Percentiles rank a stretch among this genome's conserved stretches.
Evolutionary conservation across 352 stramenopile species (phyloP).

Genomic region (Phytopythium oedochilum): DNA sequence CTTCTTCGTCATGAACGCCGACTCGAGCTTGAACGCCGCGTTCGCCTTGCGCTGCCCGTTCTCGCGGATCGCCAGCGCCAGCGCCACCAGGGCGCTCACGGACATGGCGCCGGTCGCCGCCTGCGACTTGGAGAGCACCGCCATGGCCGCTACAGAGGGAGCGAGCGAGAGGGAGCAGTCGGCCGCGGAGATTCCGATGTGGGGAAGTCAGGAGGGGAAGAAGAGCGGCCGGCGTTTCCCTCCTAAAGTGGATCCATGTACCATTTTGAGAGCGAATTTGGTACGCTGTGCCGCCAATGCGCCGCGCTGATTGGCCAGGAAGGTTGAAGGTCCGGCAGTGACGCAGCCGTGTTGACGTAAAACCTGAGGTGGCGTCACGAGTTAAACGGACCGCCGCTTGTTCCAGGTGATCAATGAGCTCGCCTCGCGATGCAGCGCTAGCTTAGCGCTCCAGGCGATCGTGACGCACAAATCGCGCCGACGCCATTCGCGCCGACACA

Average conservation of each 20-base stretch:
- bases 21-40: constrained; percentile 40
- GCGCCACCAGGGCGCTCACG: constrained; percentile 35
- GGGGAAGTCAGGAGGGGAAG: neutral
- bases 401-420: no score
- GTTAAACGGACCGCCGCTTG: no score
- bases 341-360: constrained; percentile 9
- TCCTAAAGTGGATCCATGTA: constrained; percentile 4
- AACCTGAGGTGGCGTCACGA: constrained; percentile 1
- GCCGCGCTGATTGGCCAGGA: neutral
- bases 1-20: constrained; percentile 76
- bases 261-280: neutral
- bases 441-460: no score
- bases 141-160: constrained; percentile 28
- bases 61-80: constrained; percentile 64
- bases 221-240: neutral
- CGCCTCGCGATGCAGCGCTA: no score
- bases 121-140: constrained; percentile 56
- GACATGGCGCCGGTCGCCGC: constrained; percentile 33
- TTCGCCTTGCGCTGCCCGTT: constrained; percentile 54
- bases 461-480: no score
- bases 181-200: constrained; percentile 19
- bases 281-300: neutral
- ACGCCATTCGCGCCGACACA: no score
- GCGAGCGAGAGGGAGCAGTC: neutral
- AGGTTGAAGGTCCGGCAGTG: neutral